phyloP scores from a whole-genome alignment of 2,329 filamentous ascomycete species.

The Pseudogymnoascus sp. region DNA sequence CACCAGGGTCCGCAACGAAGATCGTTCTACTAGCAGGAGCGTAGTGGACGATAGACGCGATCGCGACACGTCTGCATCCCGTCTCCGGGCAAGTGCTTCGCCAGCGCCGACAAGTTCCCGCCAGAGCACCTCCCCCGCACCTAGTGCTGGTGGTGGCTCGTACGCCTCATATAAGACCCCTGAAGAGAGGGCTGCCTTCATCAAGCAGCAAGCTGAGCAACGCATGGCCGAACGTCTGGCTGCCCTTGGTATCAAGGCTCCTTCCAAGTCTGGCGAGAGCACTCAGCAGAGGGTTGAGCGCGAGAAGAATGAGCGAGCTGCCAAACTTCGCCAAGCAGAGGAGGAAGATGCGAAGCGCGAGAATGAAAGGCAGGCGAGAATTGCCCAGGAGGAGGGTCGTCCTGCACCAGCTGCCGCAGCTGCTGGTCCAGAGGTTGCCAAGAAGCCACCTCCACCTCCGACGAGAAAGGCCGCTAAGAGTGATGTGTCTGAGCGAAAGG shows the following conservation, averaged over 20 bases:
- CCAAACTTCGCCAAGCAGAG: conserved; percentile 80
- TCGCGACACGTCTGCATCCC: conserved; percentile 20
- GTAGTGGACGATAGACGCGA: conserved; percentile 20
- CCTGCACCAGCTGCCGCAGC: conserved; percentile 20
- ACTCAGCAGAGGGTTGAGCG: conserved; percentile 78
- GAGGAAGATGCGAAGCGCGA: conserved; percentile 89
- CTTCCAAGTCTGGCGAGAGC: conserved; percentile 69
- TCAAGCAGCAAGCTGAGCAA: conserved; percentile 93
- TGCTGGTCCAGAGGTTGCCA: conserved; percentile 30
- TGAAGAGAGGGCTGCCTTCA: conserved; percentile 89
- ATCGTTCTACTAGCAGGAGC: conserved; percentile 39
- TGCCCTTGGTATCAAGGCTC: conserved; percentile 81
- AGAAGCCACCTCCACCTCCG: conserved; percentile 71
- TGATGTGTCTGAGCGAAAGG: conserved; percentile 49
- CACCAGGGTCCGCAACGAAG: conserved; percentile 56
- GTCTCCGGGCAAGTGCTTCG: conserved; percentile 30
- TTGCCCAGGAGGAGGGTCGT: conserved; percentile 28
- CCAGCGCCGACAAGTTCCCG: conserved; percentile 34
- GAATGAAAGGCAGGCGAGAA: conserved; percentile 60
- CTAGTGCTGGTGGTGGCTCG: conserved; percentile 48
- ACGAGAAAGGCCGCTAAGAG: conserved; percentile 60
- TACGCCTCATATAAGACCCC: conserved; percentile 83
- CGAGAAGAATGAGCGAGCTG: conserved; percentile 77
- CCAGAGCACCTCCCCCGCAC: conserved; percentile 31
- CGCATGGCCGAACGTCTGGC: conserved; percentile 95